A percentile compares a stretch with the other conserved stretches of the same genome.
phyloP scores from a whole-genome alignment of 495 filamentous ascomycete genomes.

The Halenospora varia region DNA sequence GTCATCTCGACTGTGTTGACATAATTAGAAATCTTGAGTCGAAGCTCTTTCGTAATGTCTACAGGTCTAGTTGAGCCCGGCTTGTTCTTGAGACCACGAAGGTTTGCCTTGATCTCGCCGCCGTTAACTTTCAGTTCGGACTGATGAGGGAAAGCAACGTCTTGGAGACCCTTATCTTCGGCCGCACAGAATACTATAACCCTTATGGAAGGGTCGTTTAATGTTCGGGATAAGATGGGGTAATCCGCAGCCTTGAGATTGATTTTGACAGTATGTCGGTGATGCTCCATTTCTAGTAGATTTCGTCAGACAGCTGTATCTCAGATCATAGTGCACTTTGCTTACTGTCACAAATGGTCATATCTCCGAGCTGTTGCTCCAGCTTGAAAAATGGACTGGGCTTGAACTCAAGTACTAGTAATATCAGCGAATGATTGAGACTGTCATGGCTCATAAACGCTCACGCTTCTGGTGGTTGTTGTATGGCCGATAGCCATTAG shows the following conservation, averaged over 20 bases:
- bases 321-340: neutral
- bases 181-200: conserved; percentile 80
- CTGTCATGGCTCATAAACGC: neutral
- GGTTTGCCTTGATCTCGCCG: conserved; percentile 80
- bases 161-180: conserved; percentile 54
- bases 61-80: conserved; percentile 89
- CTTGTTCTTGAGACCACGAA: conserved; percentile 91
- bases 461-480: conserved; percentile 3
- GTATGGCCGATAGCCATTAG: conserved; percentile 4
- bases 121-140: conserved; percentile 88
- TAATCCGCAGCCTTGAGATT: conserved; percentile 47
- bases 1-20: conserved; percentile 77
- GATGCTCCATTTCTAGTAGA: conserved; percentile 49
- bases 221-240: conserved; percentile 43
- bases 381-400: conserved; percentile 75
- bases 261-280: conserved; percentile 52
- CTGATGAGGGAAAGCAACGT: conserved; percentile 87
- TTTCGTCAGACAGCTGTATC: conserved; percentile 7
- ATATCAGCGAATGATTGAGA: conserved; percentile 4
- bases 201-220: conserved; percentile 48
- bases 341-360: conserved; percentile 66
- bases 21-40: conserved; percentile 60
- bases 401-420: conserved; percentile 52
- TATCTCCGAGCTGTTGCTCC: conserved; percentile 53
- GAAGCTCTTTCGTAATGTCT: conserved; percentile 77